Evolutionary conservation across 192 early-diverging fungal genomes (phyloP).

Genomic region (Mortierella hygrophila): DNA sequence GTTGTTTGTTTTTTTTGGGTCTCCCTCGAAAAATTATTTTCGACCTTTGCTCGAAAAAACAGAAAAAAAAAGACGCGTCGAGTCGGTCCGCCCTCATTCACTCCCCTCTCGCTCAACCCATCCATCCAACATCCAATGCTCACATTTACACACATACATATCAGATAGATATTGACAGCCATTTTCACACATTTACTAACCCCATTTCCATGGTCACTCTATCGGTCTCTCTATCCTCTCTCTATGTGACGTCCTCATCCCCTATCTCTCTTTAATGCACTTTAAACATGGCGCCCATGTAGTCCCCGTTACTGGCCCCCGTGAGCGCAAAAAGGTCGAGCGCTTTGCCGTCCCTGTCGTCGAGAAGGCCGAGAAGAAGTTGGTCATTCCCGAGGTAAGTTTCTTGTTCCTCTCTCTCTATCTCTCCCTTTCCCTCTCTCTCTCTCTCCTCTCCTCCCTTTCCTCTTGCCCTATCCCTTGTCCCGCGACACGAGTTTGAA

Average conservation of each 20-base stretch:
- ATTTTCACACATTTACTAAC: not conserved
- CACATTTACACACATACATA: not conserved
- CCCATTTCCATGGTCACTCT: not conserved
- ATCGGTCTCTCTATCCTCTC: not conserved
- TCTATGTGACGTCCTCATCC: not conserved
- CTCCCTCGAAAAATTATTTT: not conserved
- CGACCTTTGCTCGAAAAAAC: not conserved
- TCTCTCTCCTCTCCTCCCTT: not conserved
- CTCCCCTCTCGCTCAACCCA: not conserved
- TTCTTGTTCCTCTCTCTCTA: not conserved
- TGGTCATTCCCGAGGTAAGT: constrained; percentile 45
- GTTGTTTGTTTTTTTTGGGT: not conserved
- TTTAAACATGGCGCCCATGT: not conserved
- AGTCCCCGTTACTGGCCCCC: constrained; percentile 52
- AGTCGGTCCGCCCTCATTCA: not conserved
- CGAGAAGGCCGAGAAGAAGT: constrained; percentile 45
- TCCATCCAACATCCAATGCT: constrained; percentile 5
- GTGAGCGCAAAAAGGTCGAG: constrained; percentile 52
- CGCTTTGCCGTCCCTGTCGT: constrained; percentile 24
- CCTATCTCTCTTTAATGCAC: not conserved
- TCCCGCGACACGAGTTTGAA: not conserved
- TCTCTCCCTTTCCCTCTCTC: not conserved
- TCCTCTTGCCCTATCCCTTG: not conserved
- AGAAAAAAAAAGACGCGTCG: not conserved
- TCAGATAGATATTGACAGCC: not conserved